Conservation (phyloP, 768 basidiomycete species). For the Suillus subaureus region DNA sequence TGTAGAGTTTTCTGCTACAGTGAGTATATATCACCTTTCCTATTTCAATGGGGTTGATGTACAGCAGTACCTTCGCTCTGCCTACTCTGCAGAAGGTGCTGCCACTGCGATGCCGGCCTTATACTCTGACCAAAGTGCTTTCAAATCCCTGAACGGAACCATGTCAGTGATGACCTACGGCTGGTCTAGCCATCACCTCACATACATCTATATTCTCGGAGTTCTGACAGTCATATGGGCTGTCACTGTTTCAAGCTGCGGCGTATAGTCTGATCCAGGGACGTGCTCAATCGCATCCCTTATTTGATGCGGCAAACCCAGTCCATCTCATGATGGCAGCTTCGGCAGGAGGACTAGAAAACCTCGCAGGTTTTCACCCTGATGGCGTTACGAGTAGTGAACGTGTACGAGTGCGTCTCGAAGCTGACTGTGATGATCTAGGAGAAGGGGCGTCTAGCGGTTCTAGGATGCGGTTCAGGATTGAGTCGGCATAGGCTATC, state of each 20-base stretch:
- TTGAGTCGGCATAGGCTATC: not conserved
- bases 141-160: conserved; percentile 2
- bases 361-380: not conserved
- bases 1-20: conserved; percentile 12
- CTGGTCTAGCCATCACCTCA: not conserved
- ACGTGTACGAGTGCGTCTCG: not conserved
- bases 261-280: not conserved
- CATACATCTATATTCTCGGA: not conserved
- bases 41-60: not conserved
- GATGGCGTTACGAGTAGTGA: not conserved
- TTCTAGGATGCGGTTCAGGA: not conserved
- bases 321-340: not conserved
- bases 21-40: not conserved
- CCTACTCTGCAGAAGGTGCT: conserved; percentile 5
- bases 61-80: conserved; percentile 11
- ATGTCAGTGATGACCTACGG: conserved; percentile 3
- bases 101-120: not conserved
- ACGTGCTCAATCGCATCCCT: not conserved
- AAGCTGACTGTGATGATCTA: not conserved
- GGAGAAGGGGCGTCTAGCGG: not conserved
- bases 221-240: not conserved
- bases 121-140: not conserved
- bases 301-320: not conserved
- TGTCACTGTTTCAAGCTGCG: not conserved
- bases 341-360: not conserved